These are phyloP conservation scores for Dactylorhiza incarnata DNA, from an alignment of 106 monocot species.

Conservation along the genomic window DNA sequence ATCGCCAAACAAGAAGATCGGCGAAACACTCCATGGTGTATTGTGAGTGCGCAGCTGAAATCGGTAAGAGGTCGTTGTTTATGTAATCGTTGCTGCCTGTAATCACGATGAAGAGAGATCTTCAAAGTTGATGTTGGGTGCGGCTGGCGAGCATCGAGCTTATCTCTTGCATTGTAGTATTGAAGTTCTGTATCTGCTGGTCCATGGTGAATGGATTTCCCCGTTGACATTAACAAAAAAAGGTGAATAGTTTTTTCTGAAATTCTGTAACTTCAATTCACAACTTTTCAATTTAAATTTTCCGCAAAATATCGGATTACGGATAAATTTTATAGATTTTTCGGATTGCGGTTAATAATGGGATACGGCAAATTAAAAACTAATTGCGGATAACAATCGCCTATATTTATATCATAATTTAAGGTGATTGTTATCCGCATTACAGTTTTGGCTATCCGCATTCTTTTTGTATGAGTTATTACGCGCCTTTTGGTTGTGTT, in stretches of 20 bases:
- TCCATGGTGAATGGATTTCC: conserved; percentile 47
- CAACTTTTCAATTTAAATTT: too few species aligned
- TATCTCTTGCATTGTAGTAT: conserved; percentile 22
- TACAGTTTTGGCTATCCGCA: too few species aligned
- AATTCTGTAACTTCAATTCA: too few species aligned
- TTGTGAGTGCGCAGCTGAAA: conserved; percentile 16
- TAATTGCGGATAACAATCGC: too few species aligned
- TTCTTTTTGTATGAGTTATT: too few species aligned
- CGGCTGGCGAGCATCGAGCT: conserved; percentile 10
- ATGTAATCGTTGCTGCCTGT: conserved; percentile 59
- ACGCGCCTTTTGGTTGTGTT: too few species aligned
- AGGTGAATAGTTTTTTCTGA: not conserved
- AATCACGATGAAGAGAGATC: conserved; percentile 38
- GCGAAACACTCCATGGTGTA: conserved; percentile 33
- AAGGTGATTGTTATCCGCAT: too few species aligned
- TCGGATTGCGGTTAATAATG: too few species aligned
- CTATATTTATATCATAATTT: too few species aligned
- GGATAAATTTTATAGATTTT: too few species aligned
- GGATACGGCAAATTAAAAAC: too few species aligned
- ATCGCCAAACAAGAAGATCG: conserved; percentile 25
- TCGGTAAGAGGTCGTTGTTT: conserved; percentile 54
- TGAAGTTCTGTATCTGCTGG: conserved; percentile 47
- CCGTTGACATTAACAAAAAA: conserved; percentile 20
- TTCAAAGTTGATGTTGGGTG: conserved; percentile 18
- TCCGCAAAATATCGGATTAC: too few species aligned